Evolutionary conservation across 805 yeast species (phyloP).

Genomic region (Candida rishiriensis): DNA sequence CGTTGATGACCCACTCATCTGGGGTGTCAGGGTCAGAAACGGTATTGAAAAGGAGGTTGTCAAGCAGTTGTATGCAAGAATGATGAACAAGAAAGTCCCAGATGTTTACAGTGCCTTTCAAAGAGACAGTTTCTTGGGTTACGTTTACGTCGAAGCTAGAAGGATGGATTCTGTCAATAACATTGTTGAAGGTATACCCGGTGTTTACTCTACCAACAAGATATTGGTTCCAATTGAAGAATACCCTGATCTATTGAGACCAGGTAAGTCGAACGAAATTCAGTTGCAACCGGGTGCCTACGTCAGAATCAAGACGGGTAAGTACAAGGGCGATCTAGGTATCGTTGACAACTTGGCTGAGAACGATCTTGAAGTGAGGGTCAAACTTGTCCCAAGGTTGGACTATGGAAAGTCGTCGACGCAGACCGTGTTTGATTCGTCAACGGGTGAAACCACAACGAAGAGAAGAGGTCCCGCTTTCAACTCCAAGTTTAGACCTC

Average conservation of each 20-base stretch:
- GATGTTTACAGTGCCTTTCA: slow-evolving; percentile 87
- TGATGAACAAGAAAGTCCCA: slow-evolving; percentile 72
- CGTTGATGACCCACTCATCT: slow-evolving; percentile 91
- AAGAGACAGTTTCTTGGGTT: slow-evolving; percentile 88
- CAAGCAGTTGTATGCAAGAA: slow-evolving; percentile 77
- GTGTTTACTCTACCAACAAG: slow-evolving; percentile 66
- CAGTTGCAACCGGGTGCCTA: slow-evolving; percentile 89
- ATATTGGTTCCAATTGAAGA: slow-evolving; percentile 92
- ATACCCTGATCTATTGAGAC: slow-evolving; percentile 87
- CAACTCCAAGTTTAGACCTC: slow-evolving; percentile 68
- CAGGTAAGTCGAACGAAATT: slow-evolving; percentile 81
- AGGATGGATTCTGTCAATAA: slow-evolving; percentile 87
- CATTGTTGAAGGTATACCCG: slow-evolving; percentile 86
- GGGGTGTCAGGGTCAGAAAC: slow-evolving; percentile 91
- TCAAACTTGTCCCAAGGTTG: slow-evolving; percentile 87
- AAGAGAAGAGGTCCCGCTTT: slow-evolving; percentile 40
- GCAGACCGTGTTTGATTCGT: slow-evolving; percentile 22
- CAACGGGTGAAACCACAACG: slow-evolving; percentile 14
- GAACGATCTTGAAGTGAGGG: slow-evolving; percentile 91
- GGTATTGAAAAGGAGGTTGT: slow-evolving; percentile 93
- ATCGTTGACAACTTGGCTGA: slow-evolving; percentile 90
- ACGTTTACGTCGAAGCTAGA: slow-evolving; percentile 91
- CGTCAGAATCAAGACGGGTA: slow-evolving; percentile 86
- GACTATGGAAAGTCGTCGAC: slow-evolving; percentile 71
- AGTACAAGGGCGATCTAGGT: slow-evolving; percentile 89